phyloP scores from a whole-genome alignment of 208 protist species.

The Trypanosoma caninum region DNA sequence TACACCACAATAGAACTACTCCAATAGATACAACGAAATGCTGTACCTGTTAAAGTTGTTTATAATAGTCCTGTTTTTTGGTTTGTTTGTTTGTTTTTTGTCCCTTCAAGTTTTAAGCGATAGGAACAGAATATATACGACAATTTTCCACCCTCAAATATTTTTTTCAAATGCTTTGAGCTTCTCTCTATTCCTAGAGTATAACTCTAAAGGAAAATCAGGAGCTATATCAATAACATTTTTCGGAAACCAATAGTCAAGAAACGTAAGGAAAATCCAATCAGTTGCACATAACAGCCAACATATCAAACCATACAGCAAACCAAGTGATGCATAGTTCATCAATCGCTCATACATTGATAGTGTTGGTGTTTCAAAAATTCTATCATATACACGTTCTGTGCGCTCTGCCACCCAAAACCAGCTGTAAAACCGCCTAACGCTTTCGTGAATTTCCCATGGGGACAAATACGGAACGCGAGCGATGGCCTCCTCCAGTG shows the following conservation, averaged over 20 bases:
- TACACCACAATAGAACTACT: no score
- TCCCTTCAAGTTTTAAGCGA: no score
- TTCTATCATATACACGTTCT: conserved; percentile 93
- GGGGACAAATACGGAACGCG: conserved; percentile 71
- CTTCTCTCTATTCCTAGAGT: conserved; percentile 75
- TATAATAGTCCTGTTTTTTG: no score
- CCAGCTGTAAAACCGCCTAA: conserved; percentile 95
- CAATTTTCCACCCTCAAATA: conserved; percentile 3
- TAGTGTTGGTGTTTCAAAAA: conserved; percentile 43
- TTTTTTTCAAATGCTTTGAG: conserved; percentile 40
- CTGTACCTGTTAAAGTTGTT: no score
- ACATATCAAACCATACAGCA: conserved; percentile 88
- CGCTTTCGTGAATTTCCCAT: conserved; percentile 86
- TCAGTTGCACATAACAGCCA: conserved; percentile 82
- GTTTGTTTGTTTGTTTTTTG: no score
- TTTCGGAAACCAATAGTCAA: conserved; percentile 76
- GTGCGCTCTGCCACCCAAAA: conserved; percentile 93
- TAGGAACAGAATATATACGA: background rate
- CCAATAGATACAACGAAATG: no score
- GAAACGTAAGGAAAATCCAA: conserved; percentile 77
- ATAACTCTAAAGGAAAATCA: conserved; percentile 88
- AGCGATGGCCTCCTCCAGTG: conserved; percentile 69
- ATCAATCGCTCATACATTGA: conserved; percentile 82
- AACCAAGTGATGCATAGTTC: conserved; percentile 85
- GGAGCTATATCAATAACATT: conserved; percentile 89